phyloP scores from a whole-genome alignment of 2,329 filamentous ascomycete genomes.

The Claviceps citrina region DNA sequence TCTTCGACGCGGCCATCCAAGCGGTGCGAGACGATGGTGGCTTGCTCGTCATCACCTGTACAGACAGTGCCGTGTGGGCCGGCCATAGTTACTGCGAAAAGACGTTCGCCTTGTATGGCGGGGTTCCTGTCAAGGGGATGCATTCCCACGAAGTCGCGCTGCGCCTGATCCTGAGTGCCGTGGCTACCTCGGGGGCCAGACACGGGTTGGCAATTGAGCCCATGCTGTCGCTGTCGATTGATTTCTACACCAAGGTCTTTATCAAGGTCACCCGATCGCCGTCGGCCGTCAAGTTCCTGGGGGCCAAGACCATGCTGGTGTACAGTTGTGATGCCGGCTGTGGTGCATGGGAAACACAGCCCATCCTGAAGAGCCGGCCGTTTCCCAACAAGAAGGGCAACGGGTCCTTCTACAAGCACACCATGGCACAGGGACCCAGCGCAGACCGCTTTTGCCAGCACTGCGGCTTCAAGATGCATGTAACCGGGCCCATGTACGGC shows the following conservation, averaged over 20 bases:
- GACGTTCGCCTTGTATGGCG: slow-evolving; percentile 84
- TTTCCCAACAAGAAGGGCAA: slow-evolving; percentile 54
- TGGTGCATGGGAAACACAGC: slow-evolving; percentile 78
- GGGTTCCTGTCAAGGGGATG: slow-evolving; percentile 67
- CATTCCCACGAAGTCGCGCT: slow-evolving; percentile 83
- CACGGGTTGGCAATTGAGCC: slow-evolving; percentile 86
- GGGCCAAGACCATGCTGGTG: slow-evolving; percentile 81
- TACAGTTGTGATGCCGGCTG: slow-evolving; percentile 87
- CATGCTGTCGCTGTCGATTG: slow-evolving; percentile 80
- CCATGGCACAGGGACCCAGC: slow-evolving; percentile 55
- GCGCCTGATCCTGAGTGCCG: slow-evolving; percentile 67
- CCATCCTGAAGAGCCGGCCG: slow-evolving; percentile 53
- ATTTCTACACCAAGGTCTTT: slow-evolving; percentile 87
- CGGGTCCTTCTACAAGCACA: slow-evolving; percentile 62
- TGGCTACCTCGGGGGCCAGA: slow-evolving; percentile 64
- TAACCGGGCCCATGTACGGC: slow-evolving; percentile 89
- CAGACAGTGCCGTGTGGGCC: slow-evolving; percentile 87
- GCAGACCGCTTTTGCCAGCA: slow-evolving; percentile 57
- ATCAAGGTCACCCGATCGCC: slow-evolving; percentile 67
- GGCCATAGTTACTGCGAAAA: slow-evolving; percentile 92
- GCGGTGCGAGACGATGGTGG: slow-evolving; percentile 72
- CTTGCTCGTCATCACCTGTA: slow-evolving; percentile 87
- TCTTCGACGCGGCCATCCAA: slow-evolving; percentile 82
- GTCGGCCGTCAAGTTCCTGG: slow-evolving; percentile 75
- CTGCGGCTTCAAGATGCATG: slow-evolving; percentile 72